phyloP scores from a whole-genome alignment of 2,329 filamentous ascomycete species.

The Claviceps spartinae region DNA sequence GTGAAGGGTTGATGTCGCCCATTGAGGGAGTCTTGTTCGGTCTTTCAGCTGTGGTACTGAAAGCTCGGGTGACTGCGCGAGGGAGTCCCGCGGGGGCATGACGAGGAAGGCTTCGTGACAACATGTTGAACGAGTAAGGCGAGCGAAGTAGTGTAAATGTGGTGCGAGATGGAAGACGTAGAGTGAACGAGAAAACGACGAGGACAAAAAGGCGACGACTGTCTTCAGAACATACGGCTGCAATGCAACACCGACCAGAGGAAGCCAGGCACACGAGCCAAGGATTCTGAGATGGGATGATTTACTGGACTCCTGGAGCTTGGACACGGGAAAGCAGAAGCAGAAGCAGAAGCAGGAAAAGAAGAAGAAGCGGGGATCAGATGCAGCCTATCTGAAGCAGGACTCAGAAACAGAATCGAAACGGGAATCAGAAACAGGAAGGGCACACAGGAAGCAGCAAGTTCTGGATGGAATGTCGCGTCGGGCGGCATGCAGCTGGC shows the following conservation, averaged over 20 bases:
- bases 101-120: conserved; percentile 13
- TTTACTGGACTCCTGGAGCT: no score
- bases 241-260: no score
- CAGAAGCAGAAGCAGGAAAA: background rate
- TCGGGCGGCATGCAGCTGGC: background rate
- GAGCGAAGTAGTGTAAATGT: conserved; percentile 1
- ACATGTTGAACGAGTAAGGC: conserved; percentile 5
- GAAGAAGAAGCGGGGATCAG: background rate
- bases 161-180: background rate
- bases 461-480: background rate
- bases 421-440: conserved; percentile 1
- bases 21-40: conserved; percentile 54
- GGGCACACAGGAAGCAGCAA: background rate
- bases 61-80: conserved; percentile 38
- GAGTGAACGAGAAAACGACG: background rate
- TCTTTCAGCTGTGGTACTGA: conserved; percentile 39
- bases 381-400: background rate
- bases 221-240: no score
- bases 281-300: no score
- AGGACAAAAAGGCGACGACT: no score
- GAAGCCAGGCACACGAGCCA: no score
- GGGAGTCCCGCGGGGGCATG: conserved; percentile 32
- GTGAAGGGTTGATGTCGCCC: conserved; percentile 59
- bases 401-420: background rate
- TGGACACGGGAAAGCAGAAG: no score